Percentiles rank a stretch among this genome's conserved stretches.
phyloP scores from a whole-genome alignment of 768 basidiomycete genomes.

The Lactarius pseudohatsudake region DNA sequence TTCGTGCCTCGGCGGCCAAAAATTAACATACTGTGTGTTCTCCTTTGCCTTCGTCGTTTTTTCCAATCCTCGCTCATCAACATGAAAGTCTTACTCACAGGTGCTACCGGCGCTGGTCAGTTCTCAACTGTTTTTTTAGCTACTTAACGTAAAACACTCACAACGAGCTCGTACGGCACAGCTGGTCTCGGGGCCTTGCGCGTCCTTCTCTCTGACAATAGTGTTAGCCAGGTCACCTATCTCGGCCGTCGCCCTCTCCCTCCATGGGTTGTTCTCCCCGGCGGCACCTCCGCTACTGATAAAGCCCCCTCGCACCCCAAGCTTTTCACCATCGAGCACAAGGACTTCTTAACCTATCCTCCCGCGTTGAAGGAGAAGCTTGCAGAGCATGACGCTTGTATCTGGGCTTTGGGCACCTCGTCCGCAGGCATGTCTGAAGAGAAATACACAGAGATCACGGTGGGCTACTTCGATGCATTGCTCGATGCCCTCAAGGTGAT shows the following conservation, averaged over 20 bases:
- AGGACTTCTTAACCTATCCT: slow-evolving; percentile 30
- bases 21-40: neutral
- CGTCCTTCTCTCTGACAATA: slow-evolving; percentile 27
- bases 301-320: slow-evolving; percentile 26
- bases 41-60: neutral
- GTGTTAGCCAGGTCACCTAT: slow-evolving; percentile 30
- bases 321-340: slow-evolving; percentile 28
- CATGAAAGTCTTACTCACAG: slow-evolving; percentile 29
- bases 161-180: slow-evolving; percentile 3
- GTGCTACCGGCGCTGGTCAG: slow-evolving; percentile 28
- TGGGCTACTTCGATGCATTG: slow-evolving; percentile 30
- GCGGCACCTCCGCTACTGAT: slow-evolving; percentile 6
- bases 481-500: slow-evolving; percentile 18
- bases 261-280: slow-evolving; percentile 26
- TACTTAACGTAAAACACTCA: neutral
- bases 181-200: slow-evolving; percentile 32
- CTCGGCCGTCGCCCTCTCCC: slow-evolving; percentile 33
- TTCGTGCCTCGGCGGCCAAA: neutral
- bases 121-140: neutral
- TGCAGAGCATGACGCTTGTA: slow-evolving; percentile 32
- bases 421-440: slow-evolving; percentile 23
- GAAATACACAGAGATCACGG: slow-evolving; percentile 32
- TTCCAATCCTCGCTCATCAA: neutral
- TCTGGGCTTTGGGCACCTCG: slow-evolving; percentile 33
- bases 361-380: slow-evolving; percentile 23